Base-by-base conservation (phyloP, 345 rosid genomes). In the Bruguiera parviflora region DNA sequence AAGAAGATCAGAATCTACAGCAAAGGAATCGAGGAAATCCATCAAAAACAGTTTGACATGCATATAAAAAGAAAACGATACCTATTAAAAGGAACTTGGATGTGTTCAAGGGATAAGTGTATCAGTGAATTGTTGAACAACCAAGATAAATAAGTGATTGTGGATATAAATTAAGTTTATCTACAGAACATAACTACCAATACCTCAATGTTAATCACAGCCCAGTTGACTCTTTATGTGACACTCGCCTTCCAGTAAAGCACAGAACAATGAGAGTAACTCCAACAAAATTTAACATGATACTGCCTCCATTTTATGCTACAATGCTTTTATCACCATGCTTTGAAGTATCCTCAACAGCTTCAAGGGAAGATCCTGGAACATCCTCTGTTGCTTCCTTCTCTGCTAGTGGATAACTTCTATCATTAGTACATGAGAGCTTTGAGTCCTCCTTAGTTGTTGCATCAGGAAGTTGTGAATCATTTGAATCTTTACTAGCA, bases 251-350 rank as follows among this genome's bases (percentile, higher is more conserved):
- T 43, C 18, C 18, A 3, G 49, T 43, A 35, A 70, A 35, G 21
- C 5, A 29, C 39, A 71, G 20, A 27, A 22, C 25, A 37, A 31
- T 15, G 5, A 75, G 24, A 13, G 49, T 49, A 62, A 5, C 49
- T 3, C 73, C 64, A 49, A 25, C 25, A 46, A 51, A 68, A 49
- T 62, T 62, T 80, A 72, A 35, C 63, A 70, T 22, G 58, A 49
- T 25, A 53, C 63, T 8, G 75, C 64, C 39, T 58, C 57, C 71
- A 63, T 32, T 71, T 65, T 59, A 76, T 61, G 31, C 73, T 51
- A 65, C 71, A 66, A 67, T 58, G 10, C 61, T 64, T 63, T 64
- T 68, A 37, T 69, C 77, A 72, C 58, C 73, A 51, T 78, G 63
- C 60, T 58, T 72, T 33, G 55, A 57, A 58, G 49, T 70, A 66